These are phyloP conservation scores for Penicillium subrubescens DNA, from an alignment of 495 filamentous ascomycete species.

Conservation along the genomic window DNA sequence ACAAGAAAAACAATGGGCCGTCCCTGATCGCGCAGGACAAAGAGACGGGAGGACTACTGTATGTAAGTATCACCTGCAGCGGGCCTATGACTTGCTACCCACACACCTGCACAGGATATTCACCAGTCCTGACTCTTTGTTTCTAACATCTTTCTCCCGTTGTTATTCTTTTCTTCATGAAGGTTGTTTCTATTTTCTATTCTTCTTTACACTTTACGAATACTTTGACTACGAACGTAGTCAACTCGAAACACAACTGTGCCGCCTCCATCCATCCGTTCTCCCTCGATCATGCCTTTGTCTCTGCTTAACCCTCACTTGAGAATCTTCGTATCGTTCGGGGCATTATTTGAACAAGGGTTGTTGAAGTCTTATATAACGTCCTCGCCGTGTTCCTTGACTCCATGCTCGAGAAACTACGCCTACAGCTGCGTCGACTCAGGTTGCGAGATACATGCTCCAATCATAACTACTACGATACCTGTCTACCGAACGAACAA, in stretches of 20 bases:
- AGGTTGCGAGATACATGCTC: background rate
- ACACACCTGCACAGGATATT: too few species aligned
- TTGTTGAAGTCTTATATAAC: background rate
- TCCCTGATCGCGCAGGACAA: slow-evolving; percentile 2
- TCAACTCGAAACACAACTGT: background rate
- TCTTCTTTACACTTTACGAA: background rate
- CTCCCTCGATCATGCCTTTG: slow-evolving; percentile 23
- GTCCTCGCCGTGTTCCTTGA: background rate
- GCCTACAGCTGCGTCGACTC: background rate
- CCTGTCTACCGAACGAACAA: background rate
- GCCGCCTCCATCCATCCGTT: background rate
- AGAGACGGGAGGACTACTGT: background rate
- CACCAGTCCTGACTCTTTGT: background rate
- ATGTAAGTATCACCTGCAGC: slow-evolving; percentile 24
- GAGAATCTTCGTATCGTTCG: background rate
- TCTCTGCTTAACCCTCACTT: slow-evolving; percentile 1
- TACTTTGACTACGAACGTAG: background rate
- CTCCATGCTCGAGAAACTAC: background rate
- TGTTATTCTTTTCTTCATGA: background rate
- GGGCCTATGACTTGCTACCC: slow-evolving; percentile 31
- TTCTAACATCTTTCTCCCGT: background rate
- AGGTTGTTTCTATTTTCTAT: background rate
- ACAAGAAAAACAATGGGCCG: background rate
- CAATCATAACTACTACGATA: background rate
- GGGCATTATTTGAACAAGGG: background rate